A percentile compares a stretch with the other conserved stretches of the same genome.
Conservation (phyloP, 768 basidiomycete genomes). For the Crepidotus variabilis region DNA sequence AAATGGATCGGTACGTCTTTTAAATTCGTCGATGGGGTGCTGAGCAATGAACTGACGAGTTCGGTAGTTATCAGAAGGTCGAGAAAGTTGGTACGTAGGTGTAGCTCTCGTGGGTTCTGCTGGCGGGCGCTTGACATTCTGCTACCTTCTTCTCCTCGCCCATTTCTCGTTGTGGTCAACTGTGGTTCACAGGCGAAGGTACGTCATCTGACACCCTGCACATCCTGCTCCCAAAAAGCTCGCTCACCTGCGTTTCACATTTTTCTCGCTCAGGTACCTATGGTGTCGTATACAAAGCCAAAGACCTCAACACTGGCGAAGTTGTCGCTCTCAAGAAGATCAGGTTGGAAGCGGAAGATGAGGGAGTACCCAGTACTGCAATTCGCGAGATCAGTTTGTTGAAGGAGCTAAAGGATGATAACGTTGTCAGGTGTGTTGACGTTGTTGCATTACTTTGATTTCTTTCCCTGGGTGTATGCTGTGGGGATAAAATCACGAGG, state of each 20-base stretch:
- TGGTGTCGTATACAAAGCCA: constrained; percentile 97
- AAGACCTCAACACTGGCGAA: constrained; percentile 70
- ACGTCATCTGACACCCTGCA: constrained; percentile 1
- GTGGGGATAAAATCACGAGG: background rate
- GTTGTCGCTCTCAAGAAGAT: constrained; percentile 99
- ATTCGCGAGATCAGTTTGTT: constrained; percentile 97
- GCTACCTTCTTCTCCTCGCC: constrained; percentile 6
- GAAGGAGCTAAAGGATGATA: constrained; percentile 95
- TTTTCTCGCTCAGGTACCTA: constrained; percentile 72
- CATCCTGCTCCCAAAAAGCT: constrained; percentile 1
- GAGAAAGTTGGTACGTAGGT: constrained; percentile 91
- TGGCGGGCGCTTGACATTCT: constrained; percentile 9
- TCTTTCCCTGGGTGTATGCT: constrained; percentile 4
- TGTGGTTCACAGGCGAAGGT: constrained; percentile 39
- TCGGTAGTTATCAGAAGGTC: constrained; percentile 85
- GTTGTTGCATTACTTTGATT: background rate
- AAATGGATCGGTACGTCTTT: constrained; percentile 43
- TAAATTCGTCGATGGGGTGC: constrained; percentile 6
- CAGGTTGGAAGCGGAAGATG: constrained; percentile 95
- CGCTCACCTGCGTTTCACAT: constrained; percentile 1
- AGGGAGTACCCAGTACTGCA: constrained; percentile 96
- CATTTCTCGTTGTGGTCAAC: background rate
- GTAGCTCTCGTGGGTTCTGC: constrained; percentile 11
- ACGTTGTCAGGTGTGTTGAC: constrained; percentile 79
- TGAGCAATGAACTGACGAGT: constrained; percentile 5